phyloP scores from a whole-genome alignment of 2,329 filamentous ascomycete genomes.

The Cladobotryum mycophilum region DNA sequence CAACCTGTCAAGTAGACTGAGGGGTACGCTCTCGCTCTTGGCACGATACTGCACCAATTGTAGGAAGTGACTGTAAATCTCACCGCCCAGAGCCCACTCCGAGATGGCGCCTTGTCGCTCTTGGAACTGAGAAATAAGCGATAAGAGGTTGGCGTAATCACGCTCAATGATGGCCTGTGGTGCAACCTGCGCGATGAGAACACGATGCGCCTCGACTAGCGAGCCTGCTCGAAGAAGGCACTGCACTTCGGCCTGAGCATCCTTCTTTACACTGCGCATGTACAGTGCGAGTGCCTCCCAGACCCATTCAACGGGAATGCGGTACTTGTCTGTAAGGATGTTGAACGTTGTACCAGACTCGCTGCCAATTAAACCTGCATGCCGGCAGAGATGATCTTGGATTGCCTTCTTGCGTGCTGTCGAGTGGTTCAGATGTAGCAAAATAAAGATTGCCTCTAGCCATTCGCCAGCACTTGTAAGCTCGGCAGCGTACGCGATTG shows the following conservation, averaged over 20 bases:
- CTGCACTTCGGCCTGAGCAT: slow-evolving; percentile 65
- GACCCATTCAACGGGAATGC: slow-evolving; percentile 71
- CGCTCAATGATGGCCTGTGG: slow-evolving; percentile 76
- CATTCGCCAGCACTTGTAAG: slow-evolving; percentile 60
- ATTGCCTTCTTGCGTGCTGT: slow-evolving; percentile 59
- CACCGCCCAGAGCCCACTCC: slow-evolving; percentile 73
- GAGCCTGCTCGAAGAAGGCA: slow-evolving; percentile 74
- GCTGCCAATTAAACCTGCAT: slow-evolving; percentile 60
- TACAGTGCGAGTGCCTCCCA: slow-evolving; percentile 82
- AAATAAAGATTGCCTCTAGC: slow-evolving; percentile 67
- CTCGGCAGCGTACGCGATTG: slow-evolving; percentile 58
- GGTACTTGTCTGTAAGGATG: slow-evolving; percentile 56
- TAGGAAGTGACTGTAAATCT: slow-evolving; percentile 65
- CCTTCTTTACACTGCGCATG: slow-evolving; percentile 65
- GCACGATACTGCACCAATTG: slow-evolving; percentile 41
- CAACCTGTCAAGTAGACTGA: slow-evolving; percentile 49
- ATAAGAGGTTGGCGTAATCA: slow-evolving; percentile 64
- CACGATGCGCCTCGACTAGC: slow-evolving; percentile 74
- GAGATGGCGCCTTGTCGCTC: slow-evolving; percentile 54
- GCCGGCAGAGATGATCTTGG: slow-evolving; percentile 66
- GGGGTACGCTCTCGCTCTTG: slow-evolving; percentile 34
- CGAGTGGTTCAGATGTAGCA: slow-evolving; percentile 65
- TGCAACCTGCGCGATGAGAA: slow-evolving; percentile 74
- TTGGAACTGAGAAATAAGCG: slow-evolving; percentile 66
- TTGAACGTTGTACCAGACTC: slow-evolving; percentile 51